Base-by-base conservation (phyloP, 2,329 filamentous ascomycete species). In the Paracoccidioides lutzii region DNA sequence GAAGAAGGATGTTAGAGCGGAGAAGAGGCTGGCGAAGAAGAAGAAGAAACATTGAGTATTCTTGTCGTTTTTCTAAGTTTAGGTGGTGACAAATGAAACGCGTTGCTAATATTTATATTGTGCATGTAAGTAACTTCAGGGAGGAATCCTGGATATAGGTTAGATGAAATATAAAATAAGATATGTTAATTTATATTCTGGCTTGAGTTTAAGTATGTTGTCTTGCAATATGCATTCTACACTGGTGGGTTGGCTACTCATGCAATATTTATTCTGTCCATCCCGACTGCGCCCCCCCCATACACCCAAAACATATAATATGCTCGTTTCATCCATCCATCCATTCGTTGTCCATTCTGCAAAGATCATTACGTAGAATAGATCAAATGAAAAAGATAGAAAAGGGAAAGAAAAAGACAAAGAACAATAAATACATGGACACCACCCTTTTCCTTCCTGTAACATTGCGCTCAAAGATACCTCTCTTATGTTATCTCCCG, bases 1-100 rank as follows among this genome's bases (percentile, higher is more conserved):
- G 83, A 96, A 96, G 82, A 97, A 96, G 83, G 93, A 97, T 76
- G 80, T 93, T 55, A 78, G 90, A 68, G 90, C 87, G 2, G 79
- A 91, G 72, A 95, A 95, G 82, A 81, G 90, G 66, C 67, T 81
- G 60, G 78, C 80, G 68, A 90, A 94, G 77, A 87, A 83, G 74
- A 84, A 81, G 76, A 81, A 81, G 76, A 81, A 81, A 45, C 66
- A 67, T 50, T 57, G 44, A 51, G 51, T 32, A 1, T 22, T 22
- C 22, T 45, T 43, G 9, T 40, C 5, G n/a, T 42, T 22, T 37
- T n/a, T 38, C 7, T 9, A 10, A 9, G 15, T 4, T 3, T 37
- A 52, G 5, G n/a, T 8, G 35, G 3, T 2, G 44, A 10, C 3
- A 40, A n/a, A 12, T n/a, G 5, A 7, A 8, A 28, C 15, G 22